phyloP scores from a whole-genome alignment of 805 yeast species.

The Kodamaea kaohsiungensis region DNA sequence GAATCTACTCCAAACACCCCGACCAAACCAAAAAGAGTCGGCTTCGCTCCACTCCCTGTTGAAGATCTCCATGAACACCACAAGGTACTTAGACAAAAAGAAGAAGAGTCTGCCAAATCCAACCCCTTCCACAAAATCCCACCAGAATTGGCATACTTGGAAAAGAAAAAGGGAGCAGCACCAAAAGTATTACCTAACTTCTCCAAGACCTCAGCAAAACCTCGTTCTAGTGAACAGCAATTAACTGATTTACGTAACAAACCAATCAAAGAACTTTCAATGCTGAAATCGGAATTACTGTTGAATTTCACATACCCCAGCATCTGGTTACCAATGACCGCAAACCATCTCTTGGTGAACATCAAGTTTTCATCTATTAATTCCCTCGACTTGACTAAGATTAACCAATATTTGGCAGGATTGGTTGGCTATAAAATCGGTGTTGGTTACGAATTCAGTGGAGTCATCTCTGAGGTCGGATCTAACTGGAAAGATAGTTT shows the following conservation, averaged over 20 bases:
- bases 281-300: conserved; percentile 43
- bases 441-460: conserved; percentile 70
- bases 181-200: conserved; percentile 30
- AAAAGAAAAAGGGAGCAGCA: conserved; percentile 23
- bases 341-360: conserved; percentile 54
- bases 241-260: conserved; percentile 44
- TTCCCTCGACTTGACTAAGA: conserved; percentile 64
- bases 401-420: conserved; percentile 54
- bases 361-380: conserved; percentile 61
- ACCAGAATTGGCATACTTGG: conserved; percentile 40
- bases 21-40: conserved; percentile 29
- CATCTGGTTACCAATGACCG: conserved; percentile 49
- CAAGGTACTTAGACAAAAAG: conserved; percentile 24
- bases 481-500: conserved; percentile 33
- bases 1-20: neutral
- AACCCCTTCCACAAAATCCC: conserved; percentile 43
- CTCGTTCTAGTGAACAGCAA: neutral
- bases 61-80: conserved; percentile 40
- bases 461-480: conserved; percentile 60
- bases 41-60: conserved; percentile 39
- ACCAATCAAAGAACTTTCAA: conserved; percentile 51
- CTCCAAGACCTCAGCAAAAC: conserved; percentile 9
- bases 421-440: conserved; percentile 58
- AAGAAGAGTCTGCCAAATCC: conserved; percentile 26
- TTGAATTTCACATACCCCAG: conserved; percentile 56